These are phyloP conservation scores for Durusdinium trenchii DNA, from an alignment of 73 alveolate species.

Conservation along the genomic window DNA sequence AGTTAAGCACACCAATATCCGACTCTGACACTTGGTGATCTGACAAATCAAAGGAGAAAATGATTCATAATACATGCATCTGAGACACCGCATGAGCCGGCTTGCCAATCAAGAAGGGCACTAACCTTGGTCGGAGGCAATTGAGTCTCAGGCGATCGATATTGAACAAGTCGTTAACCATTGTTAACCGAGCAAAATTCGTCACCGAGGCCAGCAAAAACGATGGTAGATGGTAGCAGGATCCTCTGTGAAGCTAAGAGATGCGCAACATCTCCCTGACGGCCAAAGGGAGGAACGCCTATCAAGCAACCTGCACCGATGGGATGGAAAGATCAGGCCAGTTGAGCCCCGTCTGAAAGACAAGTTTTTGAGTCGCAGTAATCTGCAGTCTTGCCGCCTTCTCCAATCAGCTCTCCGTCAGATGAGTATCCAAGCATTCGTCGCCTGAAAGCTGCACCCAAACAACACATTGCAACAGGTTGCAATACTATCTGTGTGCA, in stretches of 20 bases:
- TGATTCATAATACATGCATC: too few relatives aligned
- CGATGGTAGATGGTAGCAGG: not conserved
- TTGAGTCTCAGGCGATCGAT: not conserved
- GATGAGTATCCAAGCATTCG: constrained; percentile 90
- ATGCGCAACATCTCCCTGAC: constrained; percentile 57
- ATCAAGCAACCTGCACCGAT: constrained; percentile 35
- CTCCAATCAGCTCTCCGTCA: constrained; percentile 78
- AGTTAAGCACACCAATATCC: too few relatives aligned
- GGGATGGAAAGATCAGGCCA: not conserved
- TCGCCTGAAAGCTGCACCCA: constrained; percentile 55
- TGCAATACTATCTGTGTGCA: too few relatives aligned
- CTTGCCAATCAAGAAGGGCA: constrained; percentile 85
- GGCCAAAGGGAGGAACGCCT: constrained; percentile 59
- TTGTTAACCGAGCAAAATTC: not conserved
- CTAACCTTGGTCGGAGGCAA: not conserved
- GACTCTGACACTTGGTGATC: too few relatives aligned
- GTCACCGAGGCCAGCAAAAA: not conserved
- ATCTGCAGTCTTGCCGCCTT: not conserved
- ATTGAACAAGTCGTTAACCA: not conserved
- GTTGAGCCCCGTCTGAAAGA: not conserved
- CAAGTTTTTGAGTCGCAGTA: not conserved
- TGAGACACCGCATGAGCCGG: constrained; percentile 63
- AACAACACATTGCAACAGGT: too few relatives aligned
- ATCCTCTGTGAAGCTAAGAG: not conserved
- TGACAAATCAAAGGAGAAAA: too few relatives aligned